A percentile compares a stretch with the other conserved stretches of the same genome.
Conservation (phyloP, 2,329 filamentous ascomycete species). For the Penicillium sp. region DNA sequence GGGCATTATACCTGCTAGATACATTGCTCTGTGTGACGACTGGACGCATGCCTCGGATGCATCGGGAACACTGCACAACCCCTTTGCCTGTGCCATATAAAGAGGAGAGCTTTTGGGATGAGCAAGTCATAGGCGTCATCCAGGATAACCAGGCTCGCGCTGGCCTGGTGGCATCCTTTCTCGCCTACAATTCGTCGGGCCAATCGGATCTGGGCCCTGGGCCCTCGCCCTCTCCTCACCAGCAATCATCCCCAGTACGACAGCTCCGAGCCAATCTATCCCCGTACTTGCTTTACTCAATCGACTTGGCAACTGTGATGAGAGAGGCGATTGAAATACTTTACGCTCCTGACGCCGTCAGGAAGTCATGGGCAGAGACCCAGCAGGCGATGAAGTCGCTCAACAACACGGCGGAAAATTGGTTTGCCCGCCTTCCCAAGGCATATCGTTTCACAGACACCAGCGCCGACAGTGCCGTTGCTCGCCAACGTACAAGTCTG, state of each 20-base stretch:
- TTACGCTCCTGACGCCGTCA: constrained; percentile 2
- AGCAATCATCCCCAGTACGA: background rate
- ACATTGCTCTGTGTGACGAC: constrained; percentile 3
- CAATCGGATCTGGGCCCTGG: background rate
- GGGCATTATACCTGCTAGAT: constrained; percentile 7
- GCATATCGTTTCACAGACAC: background rate
- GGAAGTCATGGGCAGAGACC: background rate
- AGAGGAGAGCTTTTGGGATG: constrained; percentile 6
- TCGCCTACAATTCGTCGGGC: background rate
- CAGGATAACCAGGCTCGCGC: background rate
- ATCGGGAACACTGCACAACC: constrained; percentile 3
- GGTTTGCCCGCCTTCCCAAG: constrained; percentile 2
- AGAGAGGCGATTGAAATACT: constrained; percentile 4
- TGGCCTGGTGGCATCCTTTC: background rate
- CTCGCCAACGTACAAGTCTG: constrained; percentile 4
- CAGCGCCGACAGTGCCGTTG: background rate
- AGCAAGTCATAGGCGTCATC: background rate
- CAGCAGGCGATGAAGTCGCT: constrained; percentile 4
- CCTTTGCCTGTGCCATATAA: constrained; percentile 4
- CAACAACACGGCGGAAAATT: constrained; percentile 4
- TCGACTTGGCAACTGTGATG: constrained; percentile 6
- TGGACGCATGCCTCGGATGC: constrained; percentile 6
- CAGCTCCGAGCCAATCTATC: constrained; percentile 2
- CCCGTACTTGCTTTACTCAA: constrained; percentile 4
- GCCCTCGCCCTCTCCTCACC: background rate